phyloP scores from a whole-genome alignment of 2,329 filamentous ascomycete genomes.

The Fusarium continuum region DNA sequence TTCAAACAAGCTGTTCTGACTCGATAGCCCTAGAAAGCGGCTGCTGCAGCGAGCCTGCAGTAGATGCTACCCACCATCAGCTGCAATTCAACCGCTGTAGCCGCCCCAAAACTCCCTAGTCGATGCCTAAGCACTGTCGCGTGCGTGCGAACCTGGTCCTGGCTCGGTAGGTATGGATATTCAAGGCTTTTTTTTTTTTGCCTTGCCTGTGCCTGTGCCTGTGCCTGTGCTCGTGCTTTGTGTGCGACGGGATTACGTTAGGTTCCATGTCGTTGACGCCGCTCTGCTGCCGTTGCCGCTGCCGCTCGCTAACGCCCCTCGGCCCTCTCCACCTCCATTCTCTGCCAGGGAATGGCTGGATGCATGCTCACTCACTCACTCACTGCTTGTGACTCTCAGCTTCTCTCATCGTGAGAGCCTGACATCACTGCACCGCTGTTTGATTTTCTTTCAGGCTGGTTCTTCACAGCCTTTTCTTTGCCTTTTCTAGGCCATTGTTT shows the following conservation, averaged over 20 bases:
- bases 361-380: slow-evolving; percentile 4
- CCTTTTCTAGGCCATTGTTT: slow-evolving; percentile 1
- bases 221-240: no score
- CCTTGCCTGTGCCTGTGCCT: neutral
- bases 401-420: slow-evolving; percentile 19
- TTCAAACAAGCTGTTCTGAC: neutral
- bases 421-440: slow-evolving; percentile 27
- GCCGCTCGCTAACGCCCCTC: slow-evolving; percentile 35
- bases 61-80: slow-evolving; percentile 1
- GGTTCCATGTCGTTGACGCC: slow-evolving; percentile 21
- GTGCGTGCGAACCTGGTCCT: slow-evolving; percentile 18
- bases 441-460: neutral
- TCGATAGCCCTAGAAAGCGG: neutral
- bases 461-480: neutral
- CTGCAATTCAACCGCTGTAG: slow-evolving; percentile 20
- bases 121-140: slow-evolving; percentile 15
- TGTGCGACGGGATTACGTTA: no score
- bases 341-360: neutral
- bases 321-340: neutral
- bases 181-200: neutral
- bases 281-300: slow-evolving; percentile 17
- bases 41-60: slow-evolving; percentile 6
- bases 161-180: slow-evolving; percentile 17
- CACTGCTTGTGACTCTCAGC: slow-evolving; percentile 2
- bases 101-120: slow-evolving; percentile 22